Evolutionary conservation across 108 stramenopile species (phyloP), one percentile per base, ranked within the genome.

Genomic region (Cylindrotheca closterium): DNA sequence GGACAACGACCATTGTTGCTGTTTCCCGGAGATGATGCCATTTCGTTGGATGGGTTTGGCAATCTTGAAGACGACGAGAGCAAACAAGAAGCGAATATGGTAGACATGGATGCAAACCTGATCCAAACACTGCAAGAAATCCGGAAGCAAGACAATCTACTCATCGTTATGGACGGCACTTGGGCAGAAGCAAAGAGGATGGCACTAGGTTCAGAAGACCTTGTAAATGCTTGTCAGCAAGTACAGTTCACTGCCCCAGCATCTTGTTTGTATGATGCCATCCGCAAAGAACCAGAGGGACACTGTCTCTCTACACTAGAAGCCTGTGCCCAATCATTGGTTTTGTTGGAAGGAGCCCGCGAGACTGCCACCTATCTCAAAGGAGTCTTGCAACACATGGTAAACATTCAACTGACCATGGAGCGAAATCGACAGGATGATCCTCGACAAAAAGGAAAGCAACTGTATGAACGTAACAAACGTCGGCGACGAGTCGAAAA

Each of bases 151-250:
- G 31, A 23, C 3, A 4, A 45, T 23, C 32, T 47, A 45, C 1
- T 61, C 15, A 47, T 61, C 52, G 33, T 80, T 2, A 57, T 80
- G 22, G 83, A 84, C 76, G 83, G 83, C 19, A 84, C 75, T 24
- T 84, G 83, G 83, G 70, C 79, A 5, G 74, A 84, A 69, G 83
- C 83, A 15, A 65, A 71, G 55, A 69, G 79, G 8, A 84, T 84
- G 77, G 55, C 74, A 12, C 59, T 71, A n/a, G 55, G 76, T 22
- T 84, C 83, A 10, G 79, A 79, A 3, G 51, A 50, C 5, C 54
- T 84, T 12, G 32, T 84, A 29, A 45, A 70, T 46, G 49, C 30
- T 47, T 81, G 79, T 29, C 64, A 70, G 30, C 61, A 45, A 24
- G 58, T 84, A 19, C 73, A 80, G 53, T 81, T 84, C 49, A 63